Base-by-base conservation (phyloP, 306 rosid genomes). In the Castanea mollissima region DNA sequence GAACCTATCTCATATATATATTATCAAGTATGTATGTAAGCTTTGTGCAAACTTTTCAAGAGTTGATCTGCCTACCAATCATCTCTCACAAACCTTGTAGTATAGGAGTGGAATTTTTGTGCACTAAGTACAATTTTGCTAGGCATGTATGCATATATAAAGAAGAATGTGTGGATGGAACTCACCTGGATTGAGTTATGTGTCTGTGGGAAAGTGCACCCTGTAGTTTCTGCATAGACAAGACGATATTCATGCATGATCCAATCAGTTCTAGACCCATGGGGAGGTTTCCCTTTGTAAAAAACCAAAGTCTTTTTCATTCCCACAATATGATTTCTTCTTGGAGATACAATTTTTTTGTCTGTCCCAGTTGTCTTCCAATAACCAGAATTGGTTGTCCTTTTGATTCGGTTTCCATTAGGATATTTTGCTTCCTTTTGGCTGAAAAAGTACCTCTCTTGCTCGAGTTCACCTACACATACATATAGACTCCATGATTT, bases 361-460 rank as follows among this genome's bases (percentile, higher is more conserved):
- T 92, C 98, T 10, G 91, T 73, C 1, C 99, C 98, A 2, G 90
- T 89, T 21, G 93, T 88, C 59, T 95, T 95, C 99, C 99, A 95
- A 80, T 89, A 91, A 0, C 99, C 99, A 62, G 94, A 86, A 68
- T 68, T 85, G n/a, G 97, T 90, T 51, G 80, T 86, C 74, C 97
- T 41, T 57, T 89, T 93, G 78, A 85, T 88, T 57, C 92, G 85
- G 55, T 81, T 87, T 13, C 94, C 89, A 80, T 88, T 91, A 64
- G 86, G 64, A 81, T 87, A 83, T 74, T 87, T 88, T 1, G 83
- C 79, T 86, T 90, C 96, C 84, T 91, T 91, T 9, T 71, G 71
- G 77, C 91, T 86, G 88, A 91, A 95, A 38, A 91, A 90, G 75
- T 91, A 92, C 82, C 81, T 92, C 78, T 92, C 97, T 78, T 87